Evolutionary conservation across 805 yeast genomes (phyloP).

Genomic region (Novakomyces olei): DNA sequence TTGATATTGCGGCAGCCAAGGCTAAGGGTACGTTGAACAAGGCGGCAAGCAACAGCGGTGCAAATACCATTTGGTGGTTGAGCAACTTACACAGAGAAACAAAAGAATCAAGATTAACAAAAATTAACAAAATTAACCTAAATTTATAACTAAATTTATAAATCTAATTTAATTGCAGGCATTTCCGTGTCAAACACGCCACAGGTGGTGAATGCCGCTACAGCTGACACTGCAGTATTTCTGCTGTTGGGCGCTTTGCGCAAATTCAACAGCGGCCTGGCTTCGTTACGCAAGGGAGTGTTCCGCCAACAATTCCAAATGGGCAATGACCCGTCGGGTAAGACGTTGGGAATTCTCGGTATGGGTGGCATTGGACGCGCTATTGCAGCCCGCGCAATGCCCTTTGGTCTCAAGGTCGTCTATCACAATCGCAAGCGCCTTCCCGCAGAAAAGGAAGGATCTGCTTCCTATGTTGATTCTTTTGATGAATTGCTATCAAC

Average conservation of each 20-base stretch:
- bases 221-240: conserved; percentile 50
- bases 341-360: conserved; percentile 35
- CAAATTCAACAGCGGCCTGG: conserved; percentile 41
- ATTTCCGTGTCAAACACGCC: conserved; percentile 52
- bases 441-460: conserved; percentile 23
- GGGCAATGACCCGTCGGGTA: conserved; percentile 31
- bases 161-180: no score
- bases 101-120: no score
- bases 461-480: conserved; percentile 20
- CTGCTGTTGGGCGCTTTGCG: conserved; percentile 41
- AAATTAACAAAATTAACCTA: no score
- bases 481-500: conserved; percentile 26
- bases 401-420: conserved; percentile 28
- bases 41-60: no score
- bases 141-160: no score
- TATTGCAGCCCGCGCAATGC: conserved; percentile 23
- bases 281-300: conserved; percentile 27
- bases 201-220: conserved; percentile 41
- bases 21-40: no score
- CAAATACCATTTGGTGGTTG: no score
- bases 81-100: no score
- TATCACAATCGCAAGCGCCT: conserved; percentile 32
- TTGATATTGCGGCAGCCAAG: conserved; percentile 36
- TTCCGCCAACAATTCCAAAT: no score
- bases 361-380: conserved; percentile 44